Conservation (phyloP, 2,329 filamentous ascomycete genomes). For the Aspergillus costaricaensis region DNA sequence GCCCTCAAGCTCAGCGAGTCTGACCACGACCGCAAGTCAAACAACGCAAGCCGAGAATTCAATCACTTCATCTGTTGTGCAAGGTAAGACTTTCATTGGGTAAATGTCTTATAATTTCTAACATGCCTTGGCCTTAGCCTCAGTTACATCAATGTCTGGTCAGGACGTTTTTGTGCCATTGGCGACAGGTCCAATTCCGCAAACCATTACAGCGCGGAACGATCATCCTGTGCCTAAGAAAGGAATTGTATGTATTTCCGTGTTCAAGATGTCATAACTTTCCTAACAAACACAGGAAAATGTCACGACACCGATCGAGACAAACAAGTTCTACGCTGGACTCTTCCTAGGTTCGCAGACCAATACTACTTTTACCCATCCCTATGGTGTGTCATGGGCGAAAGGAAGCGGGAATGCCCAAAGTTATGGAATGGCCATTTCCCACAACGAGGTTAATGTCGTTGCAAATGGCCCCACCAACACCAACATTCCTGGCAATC, state of each 20-base stretch:
- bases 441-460: constrained; percentile 70
- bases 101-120: background rate
- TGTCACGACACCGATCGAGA: constrained; percentile 42
- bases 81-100: constrained; percentile 9
- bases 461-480: constrained; percentile 64
- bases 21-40: background rate
- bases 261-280: background rate
- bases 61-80: background rate
- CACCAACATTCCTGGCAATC: constrained; percentile 54
- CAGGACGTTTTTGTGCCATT: constrained; percentile 49
- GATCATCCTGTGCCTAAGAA: constrained; percentile 47
- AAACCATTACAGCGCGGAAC: constrained; percentile 39
- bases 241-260: constrained; percentile 37
- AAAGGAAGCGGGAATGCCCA: constrained; percentile 62
- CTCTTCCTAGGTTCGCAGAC: constrained; percentile 75
- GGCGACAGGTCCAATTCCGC: constrained; percentile 39
- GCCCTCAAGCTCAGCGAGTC: background rate
- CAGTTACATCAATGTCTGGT: constrained; percentile 28
- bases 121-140: constrained; percentile 7
- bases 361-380: constrained; percentile 71
- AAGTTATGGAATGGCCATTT: constrained; percentile 77
- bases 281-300: constrained; percentile 30
- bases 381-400: constrained; percentile 70
- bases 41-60: background rate
- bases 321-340: constrained; percentile 70